Evolutionary conservation across 2,329 filamentous ascomycete genomes (phyloP), one percentile per base, ranked within the genome.

Genomic region (Aspergillus awamori): DNA sequence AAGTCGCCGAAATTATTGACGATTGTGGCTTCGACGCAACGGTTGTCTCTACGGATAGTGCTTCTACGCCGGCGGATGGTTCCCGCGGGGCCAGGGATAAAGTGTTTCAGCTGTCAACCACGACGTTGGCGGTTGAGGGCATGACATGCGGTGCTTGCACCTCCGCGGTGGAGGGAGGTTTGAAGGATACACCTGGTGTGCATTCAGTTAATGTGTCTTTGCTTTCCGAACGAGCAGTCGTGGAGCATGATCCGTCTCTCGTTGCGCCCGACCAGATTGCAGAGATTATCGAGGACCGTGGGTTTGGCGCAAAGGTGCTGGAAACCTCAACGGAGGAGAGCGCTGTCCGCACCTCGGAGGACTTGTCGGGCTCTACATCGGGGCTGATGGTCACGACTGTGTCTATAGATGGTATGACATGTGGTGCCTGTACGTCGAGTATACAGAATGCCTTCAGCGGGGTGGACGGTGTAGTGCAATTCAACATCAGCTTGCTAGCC

Each of bases 381-480:
- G 76, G 75, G 26, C 65, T 70, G 3, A 83, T 89, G 59, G 91
- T 87, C 0, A 97, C 93, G 0, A 98, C 93, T 0, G 84, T 99
- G 17, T 88, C 91, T 4, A 91, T 99, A 58, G 92, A 95, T 67
- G 95, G 95, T 54, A 99, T 99, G 95, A 99, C 95, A 1, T 98
- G 95, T 73, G 94, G 94, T 22, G 92, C 95, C 45, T 99, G 95
- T 77, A 98, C 95, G 0, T 94, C 94, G 1, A 93, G 94, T 5
- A 88, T 98, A 1, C 91, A 97, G 71, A 84, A 86, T 54, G 92
- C 90, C 3, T 95, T 99, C 77, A 86, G 87, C 67, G 86, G 85
- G 64, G 78, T 94, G 2, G 87, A 90, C 8, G 95, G 95, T 22
- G 77, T 98, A 15, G 73, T 92, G 59, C 91, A 93, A 66, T 97